Evolutionary conservation across 352 stramenopile species (phyloP).

Genomic region (Ochromonadaceae sp.): DNA sequence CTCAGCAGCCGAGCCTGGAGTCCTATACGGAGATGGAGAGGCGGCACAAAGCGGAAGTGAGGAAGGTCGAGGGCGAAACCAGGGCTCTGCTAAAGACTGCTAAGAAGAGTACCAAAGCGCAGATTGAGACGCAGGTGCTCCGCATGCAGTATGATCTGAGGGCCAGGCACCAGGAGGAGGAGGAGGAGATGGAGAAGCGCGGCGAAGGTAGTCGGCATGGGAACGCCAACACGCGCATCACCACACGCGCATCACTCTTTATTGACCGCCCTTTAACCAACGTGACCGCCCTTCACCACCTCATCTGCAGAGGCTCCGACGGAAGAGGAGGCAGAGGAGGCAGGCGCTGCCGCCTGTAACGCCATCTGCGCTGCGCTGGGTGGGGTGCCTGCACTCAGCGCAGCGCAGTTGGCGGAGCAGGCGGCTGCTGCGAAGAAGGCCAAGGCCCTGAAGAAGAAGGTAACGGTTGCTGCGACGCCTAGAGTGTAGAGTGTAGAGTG

Average conservation of each 20-base stretch:
- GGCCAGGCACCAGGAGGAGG: background rate
- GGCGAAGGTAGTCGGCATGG: background rate
- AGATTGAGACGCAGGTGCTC: background rate
- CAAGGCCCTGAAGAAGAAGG: constrained; percentile 6
- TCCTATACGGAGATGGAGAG: no score
- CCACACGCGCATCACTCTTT: no score
- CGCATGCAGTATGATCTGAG: background rate
- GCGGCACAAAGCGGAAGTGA: no score
- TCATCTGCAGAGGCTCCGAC: background rate
- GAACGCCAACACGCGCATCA: background rate
- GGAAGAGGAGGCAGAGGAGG: background rate
- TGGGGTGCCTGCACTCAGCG: background rate
- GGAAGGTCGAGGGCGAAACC: background rate
- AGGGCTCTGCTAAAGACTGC: background rate
- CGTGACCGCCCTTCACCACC: no score
- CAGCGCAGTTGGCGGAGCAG: background rate
- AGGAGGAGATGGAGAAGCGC: background rate
- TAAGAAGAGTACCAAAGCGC: background rate
- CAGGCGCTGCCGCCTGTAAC: background rate
- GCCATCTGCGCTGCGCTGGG: no score
- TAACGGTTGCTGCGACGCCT: no score
- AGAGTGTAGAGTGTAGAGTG: no score
- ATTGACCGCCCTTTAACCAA: no score
- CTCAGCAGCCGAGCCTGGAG: no score
- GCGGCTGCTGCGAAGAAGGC: background rate